Evolutionary conservation across 768 basidiomycete species (phyloP).

Genomic region (Mycena sanguinolenta): DNA sequence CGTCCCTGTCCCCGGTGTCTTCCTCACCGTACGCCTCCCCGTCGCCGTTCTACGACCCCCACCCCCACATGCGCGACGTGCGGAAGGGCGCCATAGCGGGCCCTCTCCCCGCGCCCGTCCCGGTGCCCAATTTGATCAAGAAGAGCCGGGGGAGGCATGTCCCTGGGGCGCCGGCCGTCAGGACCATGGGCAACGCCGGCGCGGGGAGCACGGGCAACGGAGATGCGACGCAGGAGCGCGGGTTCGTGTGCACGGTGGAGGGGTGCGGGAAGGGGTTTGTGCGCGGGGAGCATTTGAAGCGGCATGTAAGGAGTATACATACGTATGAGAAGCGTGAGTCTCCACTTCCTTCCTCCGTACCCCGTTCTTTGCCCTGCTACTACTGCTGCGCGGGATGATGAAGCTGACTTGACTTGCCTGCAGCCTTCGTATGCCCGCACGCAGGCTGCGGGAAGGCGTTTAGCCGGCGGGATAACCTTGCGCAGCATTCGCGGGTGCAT

Average conservation of each 20-base stretch:
- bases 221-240: constrained; percentile 36
- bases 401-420: background rate
- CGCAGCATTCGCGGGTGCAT: constrained; percentile 36
- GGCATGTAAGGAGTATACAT: constrained; percentile 68
- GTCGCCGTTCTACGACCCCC: background rate
- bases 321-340: constrained; percentile 70
- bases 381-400: background rate
- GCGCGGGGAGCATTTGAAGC: constrained; percentile 68
- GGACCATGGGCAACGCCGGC: background rate
- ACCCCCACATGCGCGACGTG: background rate
- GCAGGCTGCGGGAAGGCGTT: constrained; percentile 38
- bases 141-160: constrained; percentile 73
- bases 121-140: constrained; percentile 73
- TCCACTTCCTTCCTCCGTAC: background rate
- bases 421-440: constrained; percentile 28
- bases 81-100: constrained; percentile 42
- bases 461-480: constrained; percentile 38
- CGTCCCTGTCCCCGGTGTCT: background rate
- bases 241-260: constrained; percentile 60
- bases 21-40: background rate
- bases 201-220: too few relatives aligned
- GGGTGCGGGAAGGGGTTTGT: constrained; percentile 70
- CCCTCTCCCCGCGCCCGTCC: constrained; percentile 61
- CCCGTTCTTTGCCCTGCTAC: background rate
- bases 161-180: constrained; percentile 43